Evolutionary conservation across 768 basidiomycete genomes (phyloP).

Genomic region (Mrakia gelida): DNA sequence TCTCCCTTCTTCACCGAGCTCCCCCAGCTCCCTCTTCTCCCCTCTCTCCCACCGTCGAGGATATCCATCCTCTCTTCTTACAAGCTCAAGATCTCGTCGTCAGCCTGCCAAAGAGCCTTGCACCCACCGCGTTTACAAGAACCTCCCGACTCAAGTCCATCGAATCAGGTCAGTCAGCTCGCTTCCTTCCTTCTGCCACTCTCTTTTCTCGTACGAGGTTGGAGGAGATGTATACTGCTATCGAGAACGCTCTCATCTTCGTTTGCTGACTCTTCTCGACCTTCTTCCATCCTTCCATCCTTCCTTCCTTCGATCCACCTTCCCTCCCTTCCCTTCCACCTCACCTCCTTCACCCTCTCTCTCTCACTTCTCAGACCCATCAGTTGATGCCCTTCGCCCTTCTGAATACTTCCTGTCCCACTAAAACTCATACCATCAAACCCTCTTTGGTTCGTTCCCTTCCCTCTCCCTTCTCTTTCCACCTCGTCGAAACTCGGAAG

Average conservation of each 20-base stretch:
- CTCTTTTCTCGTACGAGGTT: background rate
- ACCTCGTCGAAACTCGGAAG: background rate
- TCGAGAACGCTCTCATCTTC: background rate
- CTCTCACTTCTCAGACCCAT: background rate
- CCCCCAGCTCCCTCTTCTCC: background rate
- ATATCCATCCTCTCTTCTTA: background rate
- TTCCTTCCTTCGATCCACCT: background rate
- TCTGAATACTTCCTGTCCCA: background rate
- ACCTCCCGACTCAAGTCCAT: background rate
- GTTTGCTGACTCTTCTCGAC: background rate
- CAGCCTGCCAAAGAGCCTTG: background rate
- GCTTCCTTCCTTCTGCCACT: background rate
- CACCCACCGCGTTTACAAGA: background rate
- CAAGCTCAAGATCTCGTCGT: background rate
- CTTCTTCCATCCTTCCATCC: background rate
- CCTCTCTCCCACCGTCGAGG: background rate
- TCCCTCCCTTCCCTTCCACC: background rate
- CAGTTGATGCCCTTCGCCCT: conserved; percentile 30
- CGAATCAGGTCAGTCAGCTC: background rate
- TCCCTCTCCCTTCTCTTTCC: background rate
- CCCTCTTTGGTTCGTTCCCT: background rate
- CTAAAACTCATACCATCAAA: background rate
- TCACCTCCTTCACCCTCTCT: background rate
- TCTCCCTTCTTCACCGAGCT: background rate
- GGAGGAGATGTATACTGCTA: background rate